phyloP scores from a whole-genome alignment of 169 alveolate species.

The Fabrea salina region DNA sequence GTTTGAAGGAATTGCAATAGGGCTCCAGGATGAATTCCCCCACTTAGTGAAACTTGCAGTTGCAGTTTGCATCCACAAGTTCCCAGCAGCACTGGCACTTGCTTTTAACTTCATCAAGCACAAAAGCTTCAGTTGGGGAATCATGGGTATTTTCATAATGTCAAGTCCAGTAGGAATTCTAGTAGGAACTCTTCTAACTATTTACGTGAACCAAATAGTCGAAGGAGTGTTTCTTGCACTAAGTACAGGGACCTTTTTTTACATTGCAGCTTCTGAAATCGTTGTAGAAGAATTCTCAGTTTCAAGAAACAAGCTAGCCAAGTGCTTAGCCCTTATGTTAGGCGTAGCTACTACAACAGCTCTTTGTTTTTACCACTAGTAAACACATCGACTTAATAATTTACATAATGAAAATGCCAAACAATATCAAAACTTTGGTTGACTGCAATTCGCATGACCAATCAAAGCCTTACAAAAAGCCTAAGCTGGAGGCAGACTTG shows the following conservation, averaged over 20 bases:
- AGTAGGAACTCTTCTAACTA: conserved; percentile 8
- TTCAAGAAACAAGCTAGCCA: background rate
- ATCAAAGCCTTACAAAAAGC: too few relatives aligned
- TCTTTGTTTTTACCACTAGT: too few relatives aligned
- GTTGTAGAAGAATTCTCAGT: conserved; percentile 23
- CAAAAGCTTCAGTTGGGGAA: background rate
- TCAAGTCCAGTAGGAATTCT: conserved; percentile 21
- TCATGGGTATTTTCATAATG: background rate
- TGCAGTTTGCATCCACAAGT: conserved; percentile 8
- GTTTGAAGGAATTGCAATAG: conserved; percentile 30
- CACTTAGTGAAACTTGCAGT: background rate
- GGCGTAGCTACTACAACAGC: conserved; percentile 1
- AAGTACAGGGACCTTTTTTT: conserved; percentile 25
- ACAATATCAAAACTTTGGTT: too few relatives aligned
- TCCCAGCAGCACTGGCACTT: conserved; percentile 8
- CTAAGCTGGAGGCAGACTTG: too few relatives aligned
- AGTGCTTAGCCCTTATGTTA: background rate
- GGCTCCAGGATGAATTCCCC: background rate
- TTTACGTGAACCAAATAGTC: background rate
- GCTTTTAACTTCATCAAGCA: background rate
- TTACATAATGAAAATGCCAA: too few relatives aligned
- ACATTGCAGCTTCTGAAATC: conserved; percentile 29
- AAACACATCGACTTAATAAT: too few relatives aligned
- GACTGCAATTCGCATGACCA: too few relatives aligned
- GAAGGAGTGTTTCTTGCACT: conserved; percentile 8